Percentiles rank a stretch among this genome's conserved stretches.
phyloP scores from a whole-genome alignment of 139 green algal genomes.

The Pseudopediastrum boryanum region DNA sequence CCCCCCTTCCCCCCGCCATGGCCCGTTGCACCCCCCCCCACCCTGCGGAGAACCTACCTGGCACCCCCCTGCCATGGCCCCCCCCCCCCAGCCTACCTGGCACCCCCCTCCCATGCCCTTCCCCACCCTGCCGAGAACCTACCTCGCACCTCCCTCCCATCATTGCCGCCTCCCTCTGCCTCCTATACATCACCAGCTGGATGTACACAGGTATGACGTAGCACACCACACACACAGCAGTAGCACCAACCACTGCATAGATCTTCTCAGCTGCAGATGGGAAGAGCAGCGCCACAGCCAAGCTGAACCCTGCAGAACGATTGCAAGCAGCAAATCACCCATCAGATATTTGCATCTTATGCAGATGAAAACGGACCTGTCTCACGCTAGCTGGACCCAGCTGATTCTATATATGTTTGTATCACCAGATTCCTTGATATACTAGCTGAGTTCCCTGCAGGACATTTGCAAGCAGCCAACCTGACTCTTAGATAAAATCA shows the following conservation, averaged over 20 bases:
- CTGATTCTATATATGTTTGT: too few species aligned
- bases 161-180: not conserved
- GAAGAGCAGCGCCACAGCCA: slow-evolving; percentile 50
- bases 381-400: too few species aligned
- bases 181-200: slow-evolving; percentile 49
- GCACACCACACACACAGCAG: slow-evolving; percentile 68
- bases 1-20: not conserved
- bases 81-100: not conserved
- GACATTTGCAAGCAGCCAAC: not conserved
- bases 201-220: slow-evolving; percentile 68
- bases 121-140: not conserved
- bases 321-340: too few species aligned
- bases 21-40: not conserved
- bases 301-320: too few species aligned
- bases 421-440: too few species aligned
- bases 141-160: slow-evolving; percentile 3
- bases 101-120: too few species aligned
- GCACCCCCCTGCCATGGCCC: not conserved
- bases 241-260: slow-evolving; percentile 70
- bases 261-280: slow-evolving; percentile 61
- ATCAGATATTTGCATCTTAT: too few species aligned
- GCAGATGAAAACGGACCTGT: too few species aligned
- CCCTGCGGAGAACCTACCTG: not conserved
- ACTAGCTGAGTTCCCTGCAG: too few species aligned
- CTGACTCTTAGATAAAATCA: too few species aligned